Evolutionary conservation across 768 basidiomycete species (phyloP).

Genomic region (Lactarius tabidus): DNA sequence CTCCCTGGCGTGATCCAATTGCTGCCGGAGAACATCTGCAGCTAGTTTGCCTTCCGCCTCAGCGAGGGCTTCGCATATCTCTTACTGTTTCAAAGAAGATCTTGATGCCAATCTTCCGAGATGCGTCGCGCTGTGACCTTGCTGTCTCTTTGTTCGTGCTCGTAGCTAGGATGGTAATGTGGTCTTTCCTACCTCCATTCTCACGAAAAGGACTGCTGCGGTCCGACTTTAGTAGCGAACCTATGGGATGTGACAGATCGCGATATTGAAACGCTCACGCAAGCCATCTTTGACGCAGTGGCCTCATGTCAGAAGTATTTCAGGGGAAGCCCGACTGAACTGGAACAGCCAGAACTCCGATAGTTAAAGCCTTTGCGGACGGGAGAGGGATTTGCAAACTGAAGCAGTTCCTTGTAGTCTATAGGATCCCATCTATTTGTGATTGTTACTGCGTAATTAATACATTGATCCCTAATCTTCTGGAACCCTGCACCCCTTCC

Average conservation of each 20-base stretch:
- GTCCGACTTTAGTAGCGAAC: slow-evolving; percentile 90
- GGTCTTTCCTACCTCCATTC: not conserved
- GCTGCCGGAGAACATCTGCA: slow-evolving; percentile 57
- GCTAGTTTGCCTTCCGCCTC: slow-evolving; percentile 64
- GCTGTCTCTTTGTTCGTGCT: slow-evolving; percentile 63
- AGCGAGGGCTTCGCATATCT: slow-evolving; percentile 55
- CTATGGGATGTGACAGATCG: slow-evolving; percentile 98
- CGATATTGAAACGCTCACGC: slow-evolving; percentile 92
- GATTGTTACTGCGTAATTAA: slow-evolving; percentile 4
- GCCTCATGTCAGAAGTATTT: slow-evolving; percentile 39
- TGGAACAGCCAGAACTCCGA: slow-evolving; percentile 37
- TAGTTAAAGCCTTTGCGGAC: slow-evolving; percentile 74
- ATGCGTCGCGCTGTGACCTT: slow-evolving; percentile 58
- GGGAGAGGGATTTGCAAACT: slow-evolving; percentile 83
- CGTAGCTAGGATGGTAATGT: slow-evolving; percentile 94
- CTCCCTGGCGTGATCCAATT: slow-evolving; percentile 60
- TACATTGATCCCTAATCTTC: not conserved
- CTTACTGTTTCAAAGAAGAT: slow-evolving; percentile 49
- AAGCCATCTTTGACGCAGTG: slow-evolving; percentile 74
- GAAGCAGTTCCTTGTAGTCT: slow-evolving; percentile 90
- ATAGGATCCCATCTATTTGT: slow-evolving; percentile 90
- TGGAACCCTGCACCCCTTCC: not conserved
- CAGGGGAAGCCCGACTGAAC: slow-evolving; percentile 24
- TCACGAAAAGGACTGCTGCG: slow-evolving; percentile 7
- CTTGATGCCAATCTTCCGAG: slow-evolving; percentile 59